Percentiles rank a stretch among this genome's conserved stretches.
These are phyloP conservation scores for Periconia macrospinosa DNA, from an alignment of 2,329 filamentous ascomycete genomes.

Conservation along the genomic window DNA sequence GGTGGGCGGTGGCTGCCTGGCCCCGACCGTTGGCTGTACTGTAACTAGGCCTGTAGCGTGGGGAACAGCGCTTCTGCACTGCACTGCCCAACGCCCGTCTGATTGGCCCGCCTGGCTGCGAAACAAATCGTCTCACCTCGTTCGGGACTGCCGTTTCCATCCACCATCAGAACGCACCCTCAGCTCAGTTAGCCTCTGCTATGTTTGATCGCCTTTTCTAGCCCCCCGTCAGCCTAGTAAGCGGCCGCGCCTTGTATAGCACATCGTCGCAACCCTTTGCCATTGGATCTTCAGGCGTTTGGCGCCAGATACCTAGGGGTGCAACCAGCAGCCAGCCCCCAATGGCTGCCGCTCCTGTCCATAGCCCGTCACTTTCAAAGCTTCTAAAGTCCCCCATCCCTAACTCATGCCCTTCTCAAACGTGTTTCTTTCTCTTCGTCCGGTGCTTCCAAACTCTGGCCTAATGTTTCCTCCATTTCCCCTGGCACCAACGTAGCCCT, in stretches of 20 bases:
- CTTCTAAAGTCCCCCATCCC: not conserved
- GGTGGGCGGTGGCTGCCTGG: too few relatives aligned
- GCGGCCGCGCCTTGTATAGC: not conserved
- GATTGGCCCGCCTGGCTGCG: too few relatives aligned
- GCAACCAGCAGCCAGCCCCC: too few relatives aligned
- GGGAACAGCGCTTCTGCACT: not conserved
- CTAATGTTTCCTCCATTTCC: not conserved
- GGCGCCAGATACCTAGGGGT: not conserved
- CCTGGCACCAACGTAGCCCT: not conserved
- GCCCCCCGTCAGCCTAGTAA: not conserved
- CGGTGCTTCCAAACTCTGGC: constrained; percentile 1
- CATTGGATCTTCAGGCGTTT: not conserved
- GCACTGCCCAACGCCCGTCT: not conserved
- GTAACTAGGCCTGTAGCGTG: not conserved
- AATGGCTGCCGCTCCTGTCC: too few relatives aligned
- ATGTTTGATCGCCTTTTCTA: too few relatives aligned
- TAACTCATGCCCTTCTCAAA: constrained; percentile 7
- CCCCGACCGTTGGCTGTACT: too few relatives aligned
- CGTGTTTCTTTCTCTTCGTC: not conserved
- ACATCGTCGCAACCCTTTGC: not conserved
- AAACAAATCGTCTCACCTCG: not conserved
- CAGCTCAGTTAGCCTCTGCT: not conserved
- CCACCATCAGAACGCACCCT: too few relatives aligned
- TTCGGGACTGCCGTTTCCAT: too few relatives aligned
- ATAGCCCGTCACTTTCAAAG: not conserved